Evolutionary conservation across 2,329 filamentous ascomycete species (phyloP), one percentile per base, ranked within the genome.

Genomic region (Neodidymelliopsis sp.): DNA sequence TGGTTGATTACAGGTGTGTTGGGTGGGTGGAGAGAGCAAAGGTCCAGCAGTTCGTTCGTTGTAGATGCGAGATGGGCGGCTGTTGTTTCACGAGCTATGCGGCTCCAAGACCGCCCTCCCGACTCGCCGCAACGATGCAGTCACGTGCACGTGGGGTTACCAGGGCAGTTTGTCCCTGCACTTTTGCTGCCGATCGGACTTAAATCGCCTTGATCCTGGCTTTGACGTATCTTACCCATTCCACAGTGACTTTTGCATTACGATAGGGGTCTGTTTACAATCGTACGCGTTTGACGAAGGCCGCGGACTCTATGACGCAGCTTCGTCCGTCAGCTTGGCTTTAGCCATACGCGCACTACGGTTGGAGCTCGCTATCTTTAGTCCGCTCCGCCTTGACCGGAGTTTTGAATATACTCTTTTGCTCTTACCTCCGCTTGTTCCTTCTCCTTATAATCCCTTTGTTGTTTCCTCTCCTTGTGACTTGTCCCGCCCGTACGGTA

Each of bases 121-220:
- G n/a, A n/a, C n/a, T n/a, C 39, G 12, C 29, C 29, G 15, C 29
- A 31, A 16, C 13, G 29, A 2, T 15, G 4, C 15, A 28, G 47
- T 50, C 47, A 50, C 47, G 47, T 50, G 47, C 30, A 23, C 40
- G 41, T 36, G 47, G 40, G 40, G 35, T 50, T 3, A n/a, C n/a
- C n/a, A n/a, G n/a, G n/a, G 19, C 31, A 11, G 28, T 10, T 27
- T 13, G 44, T 24, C 22, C 25, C 30, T 45, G 24, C 24, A 38
- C 23, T 28, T 16, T 30, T 13, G n/a, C 20, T 12, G 37, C 30
- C 29, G 47, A 44, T 35, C 40, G 16, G 13, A 19, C 23, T 22
- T 35, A 45, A 40, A 27, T 29, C 28, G 24, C 6, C 23, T 16
- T 11, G 13, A 44, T 15, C 40, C 39, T 39, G 34, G 47, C 29